Percentiles rank a stretch among this genome's conserved stretches.
These are phyloP conservation scores for Wickerhamiella sorbophila DNA, from an alignment of 805 yeast genomes.

Conservation along the genomic window DNA sequence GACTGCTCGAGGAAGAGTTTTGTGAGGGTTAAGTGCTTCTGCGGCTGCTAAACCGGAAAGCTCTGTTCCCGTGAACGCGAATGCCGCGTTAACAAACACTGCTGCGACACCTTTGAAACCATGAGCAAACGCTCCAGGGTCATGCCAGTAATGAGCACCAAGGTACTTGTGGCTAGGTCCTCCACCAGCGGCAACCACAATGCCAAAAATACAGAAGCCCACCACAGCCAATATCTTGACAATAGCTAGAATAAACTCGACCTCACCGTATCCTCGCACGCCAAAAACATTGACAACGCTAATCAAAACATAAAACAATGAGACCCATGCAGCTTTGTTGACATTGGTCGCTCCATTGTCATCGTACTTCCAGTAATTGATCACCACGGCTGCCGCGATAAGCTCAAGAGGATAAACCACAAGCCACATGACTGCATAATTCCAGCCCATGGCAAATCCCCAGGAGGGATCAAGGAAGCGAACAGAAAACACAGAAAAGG, in stretches of 20 bases:
- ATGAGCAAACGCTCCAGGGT: slow-evolving; percentile 48
- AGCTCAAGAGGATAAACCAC: slow-evolving; percentile 50
- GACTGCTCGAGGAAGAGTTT: slow-evolving; percentile 52
- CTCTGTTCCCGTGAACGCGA: slow-evolving; percentile 66
- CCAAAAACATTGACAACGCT: slow-evolving; percentile 36
- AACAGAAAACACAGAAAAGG: slow-evolving; percentile 40
- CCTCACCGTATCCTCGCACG: slow-evolving; percentile 43
- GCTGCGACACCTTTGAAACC: slow-evolving; percentile 48
- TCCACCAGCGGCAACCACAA: slow-evolving; percentile 41
- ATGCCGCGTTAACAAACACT: slow-evolving; percentile 54
- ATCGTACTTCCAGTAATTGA: slow-evolving; percentile 33
- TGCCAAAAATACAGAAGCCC: slow-evolving; percentile 45
- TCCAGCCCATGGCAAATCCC: slow-evolving; percentile 57
- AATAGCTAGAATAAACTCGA: slow-evolving; percentile 41
- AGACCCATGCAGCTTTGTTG: slow-evolving; percentile 40
- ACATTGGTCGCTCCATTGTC: slow-evolving; percentile 57
- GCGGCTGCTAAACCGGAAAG: slow-evolving; percentile 62
- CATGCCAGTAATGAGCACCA: slow-evolving; percentile 44
- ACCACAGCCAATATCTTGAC: slow-evolving; percentile 41
- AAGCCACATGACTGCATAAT: slow-evolving; percentile 45
- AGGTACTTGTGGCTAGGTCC: slow-evolving; percentile 42
- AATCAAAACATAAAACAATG: slow-evolving; percentile 36
- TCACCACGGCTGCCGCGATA: slow-evolving; percentile 42
- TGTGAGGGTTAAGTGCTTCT: slow-evolving; percentile 54
- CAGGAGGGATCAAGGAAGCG: too few relatives aligned